Conservation (phyloP, 106 monocot species). For the Dactylorhiza incarnata region DNA sequence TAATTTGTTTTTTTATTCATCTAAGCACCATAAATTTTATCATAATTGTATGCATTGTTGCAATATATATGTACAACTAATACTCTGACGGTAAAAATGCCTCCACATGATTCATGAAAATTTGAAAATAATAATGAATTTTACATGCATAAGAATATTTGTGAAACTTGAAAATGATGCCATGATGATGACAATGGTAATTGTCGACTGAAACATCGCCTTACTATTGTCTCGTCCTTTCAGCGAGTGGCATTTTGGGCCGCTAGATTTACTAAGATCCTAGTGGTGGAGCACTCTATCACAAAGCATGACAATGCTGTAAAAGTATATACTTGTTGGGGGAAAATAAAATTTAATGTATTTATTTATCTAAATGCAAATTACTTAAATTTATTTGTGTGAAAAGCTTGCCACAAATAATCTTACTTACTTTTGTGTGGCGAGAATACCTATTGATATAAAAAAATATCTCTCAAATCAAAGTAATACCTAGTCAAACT, state of each 20-base stretch:
- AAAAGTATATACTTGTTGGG: not conserved
- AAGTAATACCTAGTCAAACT: conserved; percentile 41
- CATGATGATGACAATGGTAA: not conserved
- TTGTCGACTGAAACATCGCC: not conserved
- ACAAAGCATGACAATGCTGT: not conserved
- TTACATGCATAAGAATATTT: not conserved
- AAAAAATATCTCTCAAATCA: not conserved
- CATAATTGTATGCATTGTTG: not conserved
- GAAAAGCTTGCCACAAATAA: conserved; percentile 1
- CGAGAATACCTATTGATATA: not conserved
- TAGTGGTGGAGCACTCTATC: not conserved
- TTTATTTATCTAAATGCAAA: not conserved
- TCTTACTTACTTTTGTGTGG: not conserved
- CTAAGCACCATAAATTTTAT: not conserved
- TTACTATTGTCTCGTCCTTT: not conserved
- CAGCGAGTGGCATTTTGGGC: not conserved
- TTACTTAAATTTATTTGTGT: not conserved
- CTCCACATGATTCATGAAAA: not conserved
- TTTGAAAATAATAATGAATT: not conserved
- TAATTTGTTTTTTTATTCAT: not conserved
- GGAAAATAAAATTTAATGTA: not conserved
- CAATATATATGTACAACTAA: not conserved
- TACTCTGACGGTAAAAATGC: not conserved
- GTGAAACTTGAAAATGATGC: not conserved
- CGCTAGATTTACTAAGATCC: not conserved